Conservation (phyloP, 352 stramenopile genomes). For the Pythium monospermum region DNA sequence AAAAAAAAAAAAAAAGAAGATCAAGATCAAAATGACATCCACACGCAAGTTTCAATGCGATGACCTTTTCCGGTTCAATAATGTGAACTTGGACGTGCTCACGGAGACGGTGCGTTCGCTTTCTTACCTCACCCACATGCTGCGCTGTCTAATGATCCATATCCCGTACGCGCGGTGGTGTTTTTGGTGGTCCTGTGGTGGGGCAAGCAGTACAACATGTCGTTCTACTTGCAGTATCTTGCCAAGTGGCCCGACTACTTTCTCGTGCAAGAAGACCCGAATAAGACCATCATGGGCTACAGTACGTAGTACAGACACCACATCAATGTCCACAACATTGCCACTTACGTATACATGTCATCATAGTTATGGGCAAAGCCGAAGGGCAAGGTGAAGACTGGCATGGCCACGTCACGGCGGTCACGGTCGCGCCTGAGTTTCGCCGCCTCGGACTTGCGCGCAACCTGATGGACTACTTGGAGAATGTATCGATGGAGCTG, state of each 20-base stretch:
- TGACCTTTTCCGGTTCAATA: slow-evolving; percentile 98
- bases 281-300: slow-evolving; percentile 95
- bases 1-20: too few relatives aligned
- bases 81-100: slow-evolving; percentile 97
- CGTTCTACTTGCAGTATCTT: slow-evolving; percentile 97
- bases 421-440: slow-evolving; percentile 97
- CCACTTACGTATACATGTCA: slow-evolving; percentile 9
- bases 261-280: slow-evolving; percentile 90
- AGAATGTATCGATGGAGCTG: slow-evolving; percentile 75
- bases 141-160: slow-evolving; percentile 3
- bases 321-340: not conserved
- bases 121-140: not conserved
- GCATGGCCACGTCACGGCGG: slow-evolving; percentile 97
- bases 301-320: slow-evolving; percentile 28
- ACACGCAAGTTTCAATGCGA: slow-evolving; percentile 94
- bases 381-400: slow-evolving; percentile 94
- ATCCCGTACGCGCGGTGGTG: not conserved
- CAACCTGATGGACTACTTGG: slow-evolving; percentile 93
- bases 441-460: slow-evolving; percentile 88
- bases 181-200: slow-evolving; percentile 6
- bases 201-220: slow-evolving; percentile 90
- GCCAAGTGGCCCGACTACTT: slow-evolving; percentile 97
- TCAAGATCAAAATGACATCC: slow-evolving; percentile 95
- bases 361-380: slow-evolving; percentile 92
- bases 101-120: slow-evolving; percentile 84